Base-by-base conservation (phyloP, 2,329 filamentous ascomycete genomes). In the Alternaria incomplexa region DNA sequence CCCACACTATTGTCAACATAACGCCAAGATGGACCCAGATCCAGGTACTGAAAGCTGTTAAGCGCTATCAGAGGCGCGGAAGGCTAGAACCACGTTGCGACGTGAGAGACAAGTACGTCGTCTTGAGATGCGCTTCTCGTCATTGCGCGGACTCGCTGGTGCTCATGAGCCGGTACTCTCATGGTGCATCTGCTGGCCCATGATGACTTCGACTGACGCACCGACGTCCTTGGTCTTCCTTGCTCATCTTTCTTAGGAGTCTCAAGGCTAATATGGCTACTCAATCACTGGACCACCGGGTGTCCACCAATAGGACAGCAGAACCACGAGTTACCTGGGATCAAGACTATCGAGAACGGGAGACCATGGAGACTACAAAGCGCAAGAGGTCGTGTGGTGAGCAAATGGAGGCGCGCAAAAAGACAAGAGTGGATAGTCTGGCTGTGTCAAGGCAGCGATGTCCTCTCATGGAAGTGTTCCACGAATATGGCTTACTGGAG, bases 401-500 rank as follows among this genome's bases (percentile, higher is more conserved):
- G 32, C 45, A 30, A 10, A 23, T 23, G 15, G 23, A 45, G 36
- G 15, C 44, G 36, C 36, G 52, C 28, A 71, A 72, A 32, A 72
- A 71, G 43, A 56, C 28, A n/a, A 52, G 22, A 17, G 46, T 45
- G 32, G 43, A 53, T 9, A 20, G 20, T 10, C 25, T 25, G 44
- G 45, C 23, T 6, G 52, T 12, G 20, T 5, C 52, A n/a, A 17
- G 17, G 12, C 26, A 54, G 22, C 17, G 26, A 36, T 73, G 72
- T 62, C 67, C 50, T 6, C 58, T 78, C 1, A 45, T 72, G 13
- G 57, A 55, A 11, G 56, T 72, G 23, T 54, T 78, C 9, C 60
- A 64, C 11, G 70, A 78, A 48, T 79, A 79, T 32, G 74, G 73
- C 10, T 55, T 78, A n/a, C 62, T 79, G 26, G 64, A 71, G 17